Evolutionary conservation across 1,139 yeast genomes (phyloP), one percentile per base, ranked within the genome.

Genomic region (Sporopachydermia cereana): DNA sequence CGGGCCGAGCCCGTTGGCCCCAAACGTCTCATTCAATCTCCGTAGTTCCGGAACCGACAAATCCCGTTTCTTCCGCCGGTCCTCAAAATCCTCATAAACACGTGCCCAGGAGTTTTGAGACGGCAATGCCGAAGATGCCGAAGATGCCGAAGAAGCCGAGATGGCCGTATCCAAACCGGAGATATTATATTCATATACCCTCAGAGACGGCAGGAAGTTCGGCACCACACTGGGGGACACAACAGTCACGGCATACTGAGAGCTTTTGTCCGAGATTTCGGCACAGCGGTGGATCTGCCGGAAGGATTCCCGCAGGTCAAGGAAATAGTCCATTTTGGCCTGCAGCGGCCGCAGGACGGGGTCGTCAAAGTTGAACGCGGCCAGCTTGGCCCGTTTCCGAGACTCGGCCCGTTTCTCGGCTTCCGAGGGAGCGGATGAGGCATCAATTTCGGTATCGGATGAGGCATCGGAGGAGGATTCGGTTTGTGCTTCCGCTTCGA

Each of bases 141-240:
- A n/a, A n/a, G n/a, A n/a, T n/a, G n/a, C n/a, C 14, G 29, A 25
- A 7, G 29, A 25, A 7, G 29, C 7, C 14, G 49, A 44, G 9
- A 16, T 46, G 3, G 47, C 45, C 12, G 56, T 51, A 7, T 58
- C 64, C 42, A 77, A 54, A 1, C 67, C 77, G 0, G 84, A 72
- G 43, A 74, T 72, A 55, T 83, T 83, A 57, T 83, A 84, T 57
- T 83, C 91, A 89, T 91, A 84, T 1, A 84, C 77, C 50, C 93
- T 66, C 48, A 83, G 58, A 2, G 86, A 84, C 3, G 93, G 85
- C 53, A 83, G 83, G 60, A 78, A 84, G 0, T 93, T 83, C 2
- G 94, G 94, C 3, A 84, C 74, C n/a, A 84, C 75, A 48, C 85
- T 78, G 1, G 86, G 77, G 1, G 79, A 69, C 17, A 84, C 76